Evolutionary conservation across 306 rosid species (phyloP).

Genomic region (Dalbergia oliveri): DNA sequence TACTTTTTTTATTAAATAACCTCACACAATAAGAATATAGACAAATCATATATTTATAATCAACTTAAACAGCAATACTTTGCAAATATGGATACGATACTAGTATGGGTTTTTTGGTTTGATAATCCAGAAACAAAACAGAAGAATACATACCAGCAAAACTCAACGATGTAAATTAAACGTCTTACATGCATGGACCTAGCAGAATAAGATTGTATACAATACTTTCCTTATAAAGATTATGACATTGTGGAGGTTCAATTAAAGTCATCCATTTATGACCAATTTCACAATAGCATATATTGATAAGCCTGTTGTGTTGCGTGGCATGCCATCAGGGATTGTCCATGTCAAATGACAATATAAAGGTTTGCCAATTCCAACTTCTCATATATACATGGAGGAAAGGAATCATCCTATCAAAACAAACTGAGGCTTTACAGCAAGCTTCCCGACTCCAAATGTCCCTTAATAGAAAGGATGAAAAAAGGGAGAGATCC

Average conservation of each 20-base stretch:
- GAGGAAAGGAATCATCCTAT: constrained; percentile 7
- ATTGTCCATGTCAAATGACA: not conserved
- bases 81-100: no score
- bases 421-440: not conserved
- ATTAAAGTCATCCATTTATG: not conserved
- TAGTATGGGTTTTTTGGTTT: no score
- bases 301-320: constrained; percentile 2
- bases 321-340: not conserved
- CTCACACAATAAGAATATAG: not conserved
- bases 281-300: not conserved
- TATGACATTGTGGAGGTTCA: not conserved
- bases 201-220: constrained; percentile 1
- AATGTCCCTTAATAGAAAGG: not conserved
- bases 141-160: not conserved
- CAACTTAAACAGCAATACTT: not conserved
- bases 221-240: constrained; percentile 2
- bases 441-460: not conserved
- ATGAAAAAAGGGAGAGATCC: not conserved
- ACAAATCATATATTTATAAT: not conserved
- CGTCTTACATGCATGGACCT: constrained; percentile 6
- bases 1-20: not conserved
- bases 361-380: constrained; percentile 5
- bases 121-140: constrained; percentile 26
- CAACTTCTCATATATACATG: not conserved
- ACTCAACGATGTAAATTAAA: not conserved